These are phyloP conservation scores for Globisporangium mamillatum DNA, from an alignment of 352 stramenopile species.

Conservation along the genomic window DNA sequence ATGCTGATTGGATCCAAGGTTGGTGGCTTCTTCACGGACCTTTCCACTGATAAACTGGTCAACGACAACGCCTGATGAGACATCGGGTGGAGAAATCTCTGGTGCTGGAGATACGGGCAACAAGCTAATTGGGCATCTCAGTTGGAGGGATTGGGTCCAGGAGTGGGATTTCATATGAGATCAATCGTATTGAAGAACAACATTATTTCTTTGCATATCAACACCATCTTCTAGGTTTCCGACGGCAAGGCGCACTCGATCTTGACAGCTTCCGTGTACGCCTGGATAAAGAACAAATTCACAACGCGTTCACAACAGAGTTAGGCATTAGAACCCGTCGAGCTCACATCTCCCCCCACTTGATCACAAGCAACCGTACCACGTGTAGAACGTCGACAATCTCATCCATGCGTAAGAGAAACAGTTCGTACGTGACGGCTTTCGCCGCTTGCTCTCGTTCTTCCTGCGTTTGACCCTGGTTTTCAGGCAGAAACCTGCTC, in stretches of 20 bases:
- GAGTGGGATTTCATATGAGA: too few relatives aligned
- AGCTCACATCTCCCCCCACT: not conserved
- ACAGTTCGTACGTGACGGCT: slow-evolving; percentile 37
- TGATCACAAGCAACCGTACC: slow-evolving; percentile 14
- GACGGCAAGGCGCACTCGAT: slow-evolving; percentile 20
- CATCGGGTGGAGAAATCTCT: not conserved
- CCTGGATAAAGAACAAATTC: slow-evolving; percentile 11
- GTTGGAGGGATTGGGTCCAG: too few relatives aligned
- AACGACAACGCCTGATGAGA: not conserved
- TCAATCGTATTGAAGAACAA: not conserved
- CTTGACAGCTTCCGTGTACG: slow-evolving; percentile 24
- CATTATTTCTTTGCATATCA: not conserved
- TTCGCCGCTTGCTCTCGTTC: slow-evolving; percentile 13
- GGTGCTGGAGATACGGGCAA: not conserved
- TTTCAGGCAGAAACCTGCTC: slow-evolving; percentile 26
- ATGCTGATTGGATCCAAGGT: too few relatives aligned
- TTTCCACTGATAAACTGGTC: too few relatives aligned
- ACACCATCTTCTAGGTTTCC: not conserved
- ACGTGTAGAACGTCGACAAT: slow-evolving; percentile 51
- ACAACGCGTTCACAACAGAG: too few relatives aligned
- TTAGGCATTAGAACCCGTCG: not conserved
- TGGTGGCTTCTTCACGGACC: too few relatives aligned
- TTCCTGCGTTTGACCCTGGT: not conserved
- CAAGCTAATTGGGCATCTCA: not conserved
- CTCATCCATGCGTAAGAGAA: slow-evolving; percentile 39